A percentile compares a stretch with the other conserved stretches of the same genome.
Conservation (phyloP, 495 filamentous ascomycete species). For the Tuber magnatum region DNA sequence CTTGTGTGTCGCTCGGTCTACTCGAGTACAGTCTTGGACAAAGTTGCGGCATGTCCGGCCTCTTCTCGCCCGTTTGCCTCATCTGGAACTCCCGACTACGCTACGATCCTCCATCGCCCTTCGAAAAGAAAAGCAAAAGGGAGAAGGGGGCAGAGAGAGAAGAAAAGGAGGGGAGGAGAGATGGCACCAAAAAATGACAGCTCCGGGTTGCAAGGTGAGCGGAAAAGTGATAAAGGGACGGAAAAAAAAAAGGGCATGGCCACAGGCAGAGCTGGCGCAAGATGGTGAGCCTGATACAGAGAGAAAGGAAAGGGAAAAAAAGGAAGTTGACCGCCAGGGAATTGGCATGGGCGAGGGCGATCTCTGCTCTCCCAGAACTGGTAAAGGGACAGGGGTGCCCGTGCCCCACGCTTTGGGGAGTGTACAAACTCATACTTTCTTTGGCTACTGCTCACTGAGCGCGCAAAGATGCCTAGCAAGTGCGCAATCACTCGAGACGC, state of each 20-base stretch:
- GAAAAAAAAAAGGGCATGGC: background rate
- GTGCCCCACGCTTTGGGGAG: slow-evolving; percentile 8
- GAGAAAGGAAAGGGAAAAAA: background rate
- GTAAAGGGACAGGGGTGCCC: slow-evolving; percentile 27
- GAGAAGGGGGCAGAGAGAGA: too few species aligned
- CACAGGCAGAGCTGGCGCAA: background rate
- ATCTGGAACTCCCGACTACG: background rate
- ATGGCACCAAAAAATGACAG: background rate
- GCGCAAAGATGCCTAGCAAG: background rate
- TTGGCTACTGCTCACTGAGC: slow-evolving; percentile 5
- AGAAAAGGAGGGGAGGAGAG: background rate
- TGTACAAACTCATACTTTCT: slow-evolving; percentile 3
- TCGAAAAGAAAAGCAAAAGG: background rate
- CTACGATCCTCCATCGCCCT: background rate
- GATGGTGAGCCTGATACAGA: background rate
- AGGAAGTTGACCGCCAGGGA: slow-evolving; percentile 28
- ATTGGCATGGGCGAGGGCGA: slow-evolving; percentile 30
- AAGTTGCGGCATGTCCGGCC: background rate
- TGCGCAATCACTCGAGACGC: slow-evolving; percentile 14
- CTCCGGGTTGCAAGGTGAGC: background rate
- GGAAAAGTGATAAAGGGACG: background rate
- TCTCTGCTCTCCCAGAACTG: slow-evolving; percentile 27
- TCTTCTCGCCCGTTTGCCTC: slow-evolving; percentile 15
- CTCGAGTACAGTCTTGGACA: slow-evolving; percentile 22
- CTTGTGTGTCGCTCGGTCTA: slow-evolving; percentile 25